These are phyloP conservation scores for Lupinus albus DNA, from an alignment of 306 rosid genomes.

Conservation along the genomic window DNA sequence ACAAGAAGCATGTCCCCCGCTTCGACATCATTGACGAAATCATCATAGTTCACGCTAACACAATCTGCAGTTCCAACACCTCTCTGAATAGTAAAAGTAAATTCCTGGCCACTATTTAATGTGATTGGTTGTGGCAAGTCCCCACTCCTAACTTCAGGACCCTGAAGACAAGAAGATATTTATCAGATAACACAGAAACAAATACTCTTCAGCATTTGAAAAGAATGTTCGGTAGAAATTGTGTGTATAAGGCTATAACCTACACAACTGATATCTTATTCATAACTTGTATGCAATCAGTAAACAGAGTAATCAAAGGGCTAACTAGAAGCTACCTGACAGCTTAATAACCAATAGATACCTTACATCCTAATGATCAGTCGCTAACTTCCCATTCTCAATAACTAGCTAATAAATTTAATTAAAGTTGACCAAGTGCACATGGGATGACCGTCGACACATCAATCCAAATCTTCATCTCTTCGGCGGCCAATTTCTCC, in stretches of 20 bases:
- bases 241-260: neutral
- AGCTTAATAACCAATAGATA: neutral
- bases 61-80: slow-evolving; percentile 89
- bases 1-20: slow-evolving; percentile 93
- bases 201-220: neutral
- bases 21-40: slow-evolving; percentile 93
- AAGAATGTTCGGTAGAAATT: slow-evolving; percentile 17
- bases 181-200: slow-evolving; percentile 8
- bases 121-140: slow-evolving; percentile 92
- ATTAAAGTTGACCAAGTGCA: neutral
- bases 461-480: too few species aligned
- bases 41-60: slow-evolving; percentile 98
- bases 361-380: neutral
- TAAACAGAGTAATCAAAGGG: neutral
- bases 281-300: slow-evolving; percentile 16
- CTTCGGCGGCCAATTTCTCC: too few species aligned
- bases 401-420: neutral
- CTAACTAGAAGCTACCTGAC: neutral
- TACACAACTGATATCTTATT: slow-evolving; percentile 9
- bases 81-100: slow-evolving; percentile 88
- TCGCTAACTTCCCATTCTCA: neutral
- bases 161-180: slow-evolving; percentile 52
- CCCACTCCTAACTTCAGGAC: slow-evolving; percentile 99
- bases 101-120: slow-evolving; percentile 74
- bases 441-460: too few species aligned